A percentile compares a stretch with the other conserved stretches of the same genome.
Evolutionary conservation across 2,329 filamentous ascomycete genomes (phyloP).

Genomic region (Zalaria obscura): DNA sequence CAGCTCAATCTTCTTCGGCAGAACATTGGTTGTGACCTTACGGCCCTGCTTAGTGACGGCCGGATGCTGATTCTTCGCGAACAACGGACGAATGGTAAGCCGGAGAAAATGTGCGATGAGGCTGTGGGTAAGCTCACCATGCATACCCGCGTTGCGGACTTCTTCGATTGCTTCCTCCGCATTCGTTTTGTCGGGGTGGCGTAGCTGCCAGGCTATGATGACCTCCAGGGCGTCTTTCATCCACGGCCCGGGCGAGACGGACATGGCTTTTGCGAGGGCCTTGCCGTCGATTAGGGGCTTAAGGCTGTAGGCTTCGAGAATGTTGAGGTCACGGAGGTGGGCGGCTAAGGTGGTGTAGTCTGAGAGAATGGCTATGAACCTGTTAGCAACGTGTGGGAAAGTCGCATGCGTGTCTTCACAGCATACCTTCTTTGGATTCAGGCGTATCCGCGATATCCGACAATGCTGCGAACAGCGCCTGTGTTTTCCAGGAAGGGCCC

Average conservation of each 20-base stretch:
- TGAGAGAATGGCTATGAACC: conserved; percentile 26
- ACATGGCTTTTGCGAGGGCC: conserved; percentile 52
- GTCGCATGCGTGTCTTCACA: background rate
- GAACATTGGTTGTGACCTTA: conserved; percentile 32
- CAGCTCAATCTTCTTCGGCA: conserved; percentile 21
- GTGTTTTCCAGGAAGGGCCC: conserved; percentile 59
- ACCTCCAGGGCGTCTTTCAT: conserved; percentile 66
- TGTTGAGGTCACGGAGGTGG: conserved; percentile 34
- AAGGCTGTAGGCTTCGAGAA: conserved; percentile 35
- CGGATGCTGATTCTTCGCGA: conserved; percentile 41
- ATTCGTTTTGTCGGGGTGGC: conserved; percentile 56
- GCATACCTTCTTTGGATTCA: conserved; percentile 29
- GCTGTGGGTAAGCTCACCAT: conserved; percentile 35
- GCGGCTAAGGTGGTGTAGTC: conserved; percentile 40
- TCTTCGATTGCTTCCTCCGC: conserved; percentile 30
- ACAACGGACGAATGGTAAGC: conserved; percentile 52
- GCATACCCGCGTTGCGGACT: conserved; percentile 21
- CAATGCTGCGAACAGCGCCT: conserved; percentile 54
- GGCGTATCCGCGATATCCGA: conserved; percentile 39
- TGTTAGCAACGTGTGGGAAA: too few relatives aligned
- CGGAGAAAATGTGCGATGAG: conserved; percentile 44
- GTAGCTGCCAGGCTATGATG: conserved; percentile 77
- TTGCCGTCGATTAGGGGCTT: conserved; percentile 55
- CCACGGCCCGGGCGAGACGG: conserved; percentile 64
- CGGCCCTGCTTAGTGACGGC: conserved; percentile 44